phyloP scores from a whole-genome alignment of 1,284 basidiomycete genomes.

The Cryptococcus floricola region DNA sequence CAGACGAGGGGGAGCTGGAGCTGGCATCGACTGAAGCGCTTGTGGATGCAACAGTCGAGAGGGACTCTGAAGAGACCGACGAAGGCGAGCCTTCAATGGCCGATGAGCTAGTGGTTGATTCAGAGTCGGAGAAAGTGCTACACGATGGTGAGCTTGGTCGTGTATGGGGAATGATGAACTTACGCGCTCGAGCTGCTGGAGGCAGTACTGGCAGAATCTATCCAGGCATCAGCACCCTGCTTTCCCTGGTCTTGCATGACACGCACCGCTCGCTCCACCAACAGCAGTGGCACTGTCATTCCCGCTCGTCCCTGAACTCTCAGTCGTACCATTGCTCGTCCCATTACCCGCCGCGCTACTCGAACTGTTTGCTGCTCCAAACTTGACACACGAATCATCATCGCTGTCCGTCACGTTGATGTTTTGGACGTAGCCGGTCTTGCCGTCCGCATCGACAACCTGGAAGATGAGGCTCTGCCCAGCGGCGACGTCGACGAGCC shows the following conservation, averaged over 20 bases:
- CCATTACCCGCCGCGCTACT: neutral
- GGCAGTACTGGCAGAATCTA: neutral
- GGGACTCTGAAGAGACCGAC: slow-evolving; percentile 1
- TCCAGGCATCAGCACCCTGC: neutral
- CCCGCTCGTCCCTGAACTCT: neutral
- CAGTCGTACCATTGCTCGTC: neutral
- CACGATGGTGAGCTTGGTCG: neutral
- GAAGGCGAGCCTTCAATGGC: neutral
- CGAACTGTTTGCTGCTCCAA: slow-evolving; percentile 5
- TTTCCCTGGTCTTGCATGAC: neutral
- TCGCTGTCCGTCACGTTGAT: slow-evolving; percentile 29
- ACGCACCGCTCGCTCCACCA: neutral
- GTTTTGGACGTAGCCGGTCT: slow-evolving; percentile 43
- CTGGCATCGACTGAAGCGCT: neutral
- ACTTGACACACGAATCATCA: slow-evolving; percentile 19
- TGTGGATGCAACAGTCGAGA: neutral
- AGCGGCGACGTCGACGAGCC: slow-evolving; percentile 33
- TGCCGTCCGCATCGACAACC: slow-evolving; percentile 35
- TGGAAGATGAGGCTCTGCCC: slow-evolving; percentile 41
- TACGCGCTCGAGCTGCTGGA: neutral
- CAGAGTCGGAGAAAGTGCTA: neutral
- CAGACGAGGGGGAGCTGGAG: neutral
- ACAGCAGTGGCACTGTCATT: neutral
- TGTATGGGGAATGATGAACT: neutral
- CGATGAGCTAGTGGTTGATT: neutral